Evolutionary conservation across 2,329 filamentous ascomycete genomes (phyloP), one percentile per base, ranked within the genome.

Genomic region (Colletotrichum sp.): DNA sequence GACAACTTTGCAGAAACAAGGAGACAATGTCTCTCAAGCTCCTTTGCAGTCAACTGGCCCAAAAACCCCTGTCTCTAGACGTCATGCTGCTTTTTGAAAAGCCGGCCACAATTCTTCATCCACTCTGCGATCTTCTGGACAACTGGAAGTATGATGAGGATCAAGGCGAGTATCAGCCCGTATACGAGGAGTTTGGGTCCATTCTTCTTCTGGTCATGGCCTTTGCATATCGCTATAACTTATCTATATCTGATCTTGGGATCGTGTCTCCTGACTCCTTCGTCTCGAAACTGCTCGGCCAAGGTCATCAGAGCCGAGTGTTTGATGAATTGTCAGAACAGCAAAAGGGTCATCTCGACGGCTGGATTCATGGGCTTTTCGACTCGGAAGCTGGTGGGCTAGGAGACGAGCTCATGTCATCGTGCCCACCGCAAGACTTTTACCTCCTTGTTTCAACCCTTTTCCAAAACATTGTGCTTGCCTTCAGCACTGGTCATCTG

Each of bases 121-220:
- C 95, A 2, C 84, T 97, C 2, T 96, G 94, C 82, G 91, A 93
- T 26, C 87, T 96, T 13, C 87, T 98, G 15, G 94, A 97, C 79
- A 92, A 91, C 77, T 97, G 95, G 95, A 88, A 90, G 13, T 95
- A 96, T 79, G 95, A 96, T 52, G 94, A 96, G 77, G 94, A 96
- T 79, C 94, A 96, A 84, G 93, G 92, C 69, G 95, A 97, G 81
- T 95, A 95, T 79, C 95, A 96, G 81, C 94, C 94, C 0, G 92
- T 96, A 1, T 97, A 97, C 79, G 95, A 97, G 80, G 95, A 98
- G 79, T 97, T 96, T 78, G 94, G 94, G 1, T 92, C 94, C 0
- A 92, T 96, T 18, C 85, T 97, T 9, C 88, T 97, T 2, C 87
- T 97, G 4, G 89, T 96, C 1, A 84, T 96, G 67, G 93, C 94